Base-by-base conservation (phyloP, 2,329 filamentous ascomycete species). In the Venturia nashicola region DNA sequence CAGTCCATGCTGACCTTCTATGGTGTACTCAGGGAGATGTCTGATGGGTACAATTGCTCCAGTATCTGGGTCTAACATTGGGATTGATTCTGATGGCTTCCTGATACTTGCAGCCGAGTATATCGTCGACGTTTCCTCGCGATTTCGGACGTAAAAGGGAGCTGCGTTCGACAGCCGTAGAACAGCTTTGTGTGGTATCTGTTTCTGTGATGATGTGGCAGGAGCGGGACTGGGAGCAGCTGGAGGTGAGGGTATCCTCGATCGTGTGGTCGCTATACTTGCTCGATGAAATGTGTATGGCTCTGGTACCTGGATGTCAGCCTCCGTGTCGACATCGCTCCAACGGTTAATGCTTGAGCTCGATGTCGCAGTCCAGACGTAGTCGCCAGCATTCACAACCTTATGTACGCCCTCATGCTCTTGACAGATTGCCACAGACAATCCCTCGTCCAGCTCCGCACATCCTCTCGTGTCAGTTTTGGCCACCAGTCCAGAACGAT, bases 341-440 rank as follows among this genome's bases (percentile, higher is more conserved):
- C 92, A 97, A 64, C 92, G 83, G 74, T 96, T 95, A 75, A 97
- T 94, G 65, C 91, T 96, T 0, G 92, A 96, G 70, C 89, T 88
- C 34, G 89, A 88, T 0, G 91, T 96, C 3, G 91, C 90, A 0
- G 91, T 94, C 92, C 92, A 97, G 61, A 97, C 83, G 71, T 89
- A 87, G 69, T 89, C 88, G 36, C 86, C 87, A 8, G 86, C 86
- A 27, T 79, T 77, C 43, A 84, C 77, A 4, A 86, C 76, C 65
- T 85, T 84, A 71, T 83, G 86, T 7, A 93, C 86, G 3, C 88
- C 91, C 68, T 91, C 90, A 69, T 96, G 89, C 75, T 99, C 94
- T 72, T 97, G 90, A 61, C 90, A 89, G 6, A 96, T 81, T n/a
- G 93, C 93, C 16, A 97, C 81, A 16, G 90, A 96, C 8, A 96